These are phyloP conservation scores for Syncephalastrum sp. DNA, from an alignment of 371 early-diverging fungal genomes.

Conservation along the genomic window DNA sequence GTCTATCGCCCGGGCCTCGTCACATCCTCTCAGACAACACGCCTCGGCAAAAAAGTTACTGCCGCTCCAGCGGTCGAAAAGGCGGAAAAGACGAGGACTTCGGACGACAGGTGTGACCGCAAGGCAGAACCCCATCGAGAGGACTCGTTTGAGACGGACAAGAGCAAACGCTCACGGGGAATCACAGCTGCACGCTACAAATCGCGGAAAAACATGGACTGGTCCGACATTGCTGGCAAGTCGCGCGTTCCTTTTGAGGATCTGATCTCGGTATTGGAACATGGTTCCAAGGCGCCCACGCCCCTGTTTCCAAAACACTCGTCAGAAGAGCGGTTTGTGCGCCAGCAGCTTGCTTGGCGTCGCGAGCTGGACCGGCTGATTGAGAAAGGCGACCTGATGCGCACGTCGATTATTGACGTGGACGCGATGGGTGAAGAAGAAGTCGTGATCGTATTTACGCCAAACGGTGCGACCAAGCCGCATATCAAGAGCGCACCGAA, in stretches of 20 bases:
- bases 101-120: neutral
- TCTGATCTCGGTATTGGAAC: conserved; percentile 63
- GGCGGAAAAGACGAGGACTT: conserved; percentile 7
- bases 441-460: conserved; percentile 80
- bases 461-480: conserved; percentile 52
- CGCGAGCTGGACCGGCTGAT: conserved; percentile 76
- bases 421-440: conserved; percentile 68
- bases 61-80: conserved; percentile 7
- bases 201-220: conserved; percentile 42
- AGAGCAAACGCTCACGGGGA: conserved; percentile 39
- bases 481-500: conserved; percentile 74
- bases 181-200: conserved; percentile 46
- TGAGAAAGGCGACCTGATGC: conserved; percentile 68
- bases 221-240: conserved; percentile 49
- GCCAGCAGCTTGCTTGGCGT: conserved; percentile 71
- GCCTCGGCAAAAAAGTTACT: conserved; percentile 4
- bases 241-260: conserved; percentile 59
- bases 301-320: conserved; percentile 75
- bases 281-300: conserved; percentile 58
- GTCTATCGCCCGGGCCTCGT: neutral
- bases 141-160: conserved; percentile 16
- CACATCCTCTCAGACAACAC: neutral
- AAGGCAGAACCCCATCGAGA: conserved; percentile 1
- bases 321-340: conserved; percentile 84
- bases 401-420: conserved; percentile 63